Base-by-base conservation (phyloP, 768 basidiomycete species). In the Boletus vermiculosoides region DNA sequence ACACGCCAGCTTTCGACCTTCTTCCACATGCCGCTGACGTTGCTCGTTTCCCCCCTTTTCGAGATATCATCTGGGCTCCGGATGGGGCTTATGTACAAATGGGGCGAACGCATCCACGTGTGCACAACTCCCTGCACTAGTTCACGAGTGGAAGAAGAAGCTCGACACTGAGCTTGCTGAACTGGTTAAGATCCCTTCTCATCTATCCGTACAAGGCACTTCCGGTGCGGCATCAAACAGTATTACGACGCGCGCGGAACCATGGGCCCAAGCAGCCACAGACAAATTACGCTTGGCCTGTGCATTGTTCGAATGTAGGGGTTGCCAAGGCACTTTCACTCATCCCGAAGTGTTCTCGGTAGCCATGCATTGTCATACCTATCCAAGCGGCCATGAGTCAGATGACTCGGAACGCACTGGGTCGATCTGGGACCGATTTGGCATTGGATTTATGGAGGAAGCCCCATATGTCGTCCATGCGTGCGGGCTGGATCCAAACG, bases 401-500 rank as follows among this genome's bases (percentile, higher is more conserved):
- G n/a, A 20, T n/a, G 28, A 30, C 2, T 31, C 18, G 12, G 45
- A 31, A 37, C 54, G 37, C n/a, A 15, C 51, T 13, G 42, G 46
- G 10, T 45, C 52, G 3, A 25, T 51, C 15, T 5, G 10, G 3
- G 52, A 42, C n/a, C 52, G 45, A 28, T 45, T 42, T 10, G 31
- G 40, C 16, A 49, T 61, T 15, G 23, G 4, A 23, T 52, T 45
- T 12, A 1, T 61, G 12, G 50, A 44, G 8, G 53, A 34, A 36
- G 58, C 59, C 4, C 41, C 54, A 0, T 49, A 63, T 13, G 16
- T 59, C 22, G 30, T 63, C 10, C 15, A 41, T 18, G 57, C 55
- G 20, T 63, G 61, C n/a, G 62, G 62, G n/a, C 37, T 63, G 20
- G 54, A 63, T 34, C 61, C 61, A 10, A 34, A 36, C 11, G 41